phyloP scores from a whole-genome alignment of 345 rosid genomes.

The Raphanus raphanistrum region DNA sequence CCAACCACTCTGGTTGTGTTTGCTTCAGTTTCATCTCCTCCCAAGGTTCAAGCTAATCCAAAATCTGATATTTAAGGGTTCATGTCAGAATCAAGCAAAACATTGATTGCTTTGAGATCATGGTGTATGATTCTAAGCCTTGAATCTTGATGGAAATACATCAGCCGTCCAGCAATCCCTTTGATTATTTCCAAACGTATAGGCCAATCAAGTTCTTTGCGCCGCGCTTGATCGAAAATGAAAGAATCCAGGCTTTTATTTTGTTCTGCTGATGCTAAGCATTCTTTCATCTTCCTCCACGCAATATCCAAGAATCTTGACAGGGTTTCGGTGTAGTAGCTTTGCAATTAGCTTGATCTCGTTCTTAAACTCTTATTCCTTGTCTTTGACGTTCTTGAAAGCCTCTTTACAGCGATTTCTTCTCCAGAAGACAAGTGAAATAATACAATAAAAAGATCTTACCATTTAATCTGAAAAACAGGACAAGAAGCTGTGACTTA shows the following conservation, averaged over 20 bases:
- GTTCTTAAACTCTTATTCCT: constrained; percentile 57
- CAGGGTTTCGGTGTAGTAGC: constrained; percentile 57
- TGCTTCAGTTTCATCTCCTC: constrained; percentile 40
- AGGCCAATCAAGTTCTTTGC: constrained; percentile 36
- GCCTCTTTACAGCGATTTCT: constrained; percentile 57
- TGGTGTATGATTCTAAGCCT: constrained; percentile 40
- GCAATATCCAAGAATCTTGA: constrained; percentile 52
- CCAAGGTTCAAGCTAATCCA: constrained; percentile 42
- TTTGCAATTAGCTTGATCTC: constrained; percentile 51
- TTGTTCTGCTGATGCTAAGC: constrained; percentile 44
- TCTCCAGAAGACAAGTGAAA: constrained; percentile 33
- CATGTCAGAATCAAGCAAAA: constrained; percentile 39
- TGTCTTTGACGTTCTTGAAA: constrained; percentile 50
- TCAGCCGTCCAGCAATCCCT: constrained; percentile 41
- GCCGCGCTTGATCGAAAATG: constrained; percentile 25
- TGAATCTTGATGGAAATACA: constrained; percentile 48
- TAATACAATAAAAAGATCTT: not conserved
- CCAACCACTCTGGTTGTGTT: constrained; percentile 40
- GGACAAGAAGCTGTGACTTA: not conserved
- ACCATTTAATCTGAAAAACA: not conserved
- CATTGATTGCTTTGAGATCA: constrained; percentile 42
- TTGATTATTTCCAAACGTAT: constrained; percentile 33
- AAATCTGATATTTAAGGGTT: constrained; percentile 41
- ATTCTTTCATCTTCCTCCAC: constrained; percentile 50
- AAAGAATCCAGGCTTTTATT: constrained; percentile 51